Base-by-base conservation (phyloP, 106 monocot genomes). In the Gastrodia elata region DNA sequence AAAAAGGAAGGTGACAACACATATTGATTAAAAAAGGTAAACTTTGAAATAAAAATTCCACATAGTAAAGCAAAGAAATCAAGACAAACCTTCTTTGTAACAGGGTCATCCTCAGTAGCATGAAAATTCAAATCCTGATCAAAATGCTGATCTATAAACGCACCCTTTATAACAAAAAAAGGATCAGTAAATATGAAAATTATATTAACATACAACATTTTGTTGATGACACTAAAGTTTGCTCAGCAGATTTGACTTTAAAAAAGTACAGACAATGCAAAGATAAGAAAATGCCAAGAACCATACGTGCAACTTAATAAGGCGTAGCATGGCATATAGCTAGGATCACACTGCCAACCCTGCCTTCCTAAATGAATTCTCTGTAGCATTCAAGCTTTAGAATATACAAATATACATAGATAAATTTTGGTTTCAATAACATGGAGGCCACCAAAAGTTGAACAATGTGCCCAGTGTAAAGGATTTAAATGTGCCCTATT, bases 61-160 rank as follows among this genome's bases (percentile, higher is more conserved):
- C 20, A 35, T 10, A 38, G 20, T 46, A 42, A 25, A 20, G 74
- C 48, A 8, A 9, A 25, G 25, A 75, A 46, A 39, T 18, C 56
- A 75, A 75, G 43, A 68, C 30, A 37, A 26, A 84, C 97, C 97
- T 93, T 97, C 73, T 93, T 91, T 69, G 97, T 88, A 55, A 93
- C 97, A 78, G 90, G 97, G 81, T 97, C 97, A 78, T 97, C 93
- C 82, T 93, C 93, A n/a, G 83, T 84, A 24, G 97, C 92, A 76
- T 82, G 93, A 74, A 97, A 97, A 83, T 93, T 91, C 64, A 97
- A 74, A 82, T 97, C 92, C 41, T 88, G 93, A 79, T 97, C 93
- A 80, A 93, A 97, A 84, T 97, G 97, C 64, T 80, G 86, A 77
- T 87, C 78, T 0, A 78, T 75, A 72, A 93, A 97, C 64, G 79